phyloP scores from a whole-genome alignment of 2,329 filamentous ascomycete species.

The Phoma sp. region DNA sequence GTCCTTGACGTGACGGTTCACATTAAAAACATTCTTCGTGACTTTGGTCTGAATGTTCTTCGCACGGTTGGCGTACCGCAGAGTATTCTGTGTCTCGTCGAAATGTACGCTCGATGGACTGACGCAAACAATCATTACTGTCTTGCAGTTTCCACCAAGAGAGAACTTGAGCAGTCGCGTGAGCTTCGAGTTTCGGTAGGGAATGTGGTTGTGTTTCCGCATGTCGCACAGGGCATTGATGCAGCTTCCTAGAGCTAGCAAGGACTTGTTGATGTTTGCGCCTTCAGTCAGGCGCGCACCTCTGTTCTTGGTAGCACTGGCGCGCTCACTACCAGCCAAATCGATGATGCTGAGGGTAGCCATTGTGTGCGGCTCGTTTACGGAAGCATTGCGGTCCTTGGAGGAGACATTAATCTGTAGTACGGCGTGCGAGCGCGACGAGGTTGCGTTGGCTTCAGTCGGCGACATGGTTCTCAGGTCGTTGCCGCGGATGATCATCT shows the following conservation, averaged over 20 bases:
- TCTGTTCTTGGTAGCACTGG: constrained; percentile 94
- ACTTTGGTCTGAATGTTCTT: constrained; percentile 99
- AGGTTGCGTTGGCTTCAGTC: constrained; percentile 96
- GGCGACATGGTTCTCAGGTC: constrained; percentile 94
- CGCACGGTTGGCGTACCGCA: constrained; percentile 94
- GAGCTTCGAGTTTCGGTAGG: constrained; percentile 96
- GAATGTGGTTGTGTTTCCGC: constrained; percentile 89
- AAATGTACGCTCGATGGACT: constrained; percentile 96
- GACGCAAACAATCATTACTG: constrained; percentile 99
- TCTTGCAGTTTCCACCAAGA: constrained; percentile 96
- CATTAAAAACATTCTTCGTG: constrained; percentile 98
- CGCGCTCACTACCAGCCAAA: constrained; percentile 91
- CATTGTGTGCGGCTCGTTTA: constrained; percentile 97
- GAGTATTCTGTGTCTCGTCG: constrained; percentile 96
- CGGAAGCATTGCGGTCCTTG: constrained; percentile 88
- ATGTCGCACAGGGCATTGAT: constrained; percentile 98
- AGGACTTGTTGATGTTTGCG: constrained; percentile 98
- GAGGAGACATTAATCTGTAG: constrained; percentile 96
- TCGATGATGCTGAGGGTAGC: constrained; percentile 98
- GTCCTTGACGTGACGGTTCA: constrained; percentile 98
- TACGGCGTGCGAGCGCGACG: constrained; percentile 94
- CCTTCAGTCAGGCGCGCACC: constrained; percentile 90
- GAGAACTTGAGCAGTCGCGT: constrained; percentile 96
- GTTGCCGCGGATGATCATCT: constrained; percentile 96
- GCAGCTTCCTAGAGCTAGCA: constrained; percentile 91